A percentile compares a stretch with the other conserved stretches of the same genome.
Conservation (phyloP, 2,329 filamentous ascomycete species). For the Colletotrichum simmondsii region DNA sequence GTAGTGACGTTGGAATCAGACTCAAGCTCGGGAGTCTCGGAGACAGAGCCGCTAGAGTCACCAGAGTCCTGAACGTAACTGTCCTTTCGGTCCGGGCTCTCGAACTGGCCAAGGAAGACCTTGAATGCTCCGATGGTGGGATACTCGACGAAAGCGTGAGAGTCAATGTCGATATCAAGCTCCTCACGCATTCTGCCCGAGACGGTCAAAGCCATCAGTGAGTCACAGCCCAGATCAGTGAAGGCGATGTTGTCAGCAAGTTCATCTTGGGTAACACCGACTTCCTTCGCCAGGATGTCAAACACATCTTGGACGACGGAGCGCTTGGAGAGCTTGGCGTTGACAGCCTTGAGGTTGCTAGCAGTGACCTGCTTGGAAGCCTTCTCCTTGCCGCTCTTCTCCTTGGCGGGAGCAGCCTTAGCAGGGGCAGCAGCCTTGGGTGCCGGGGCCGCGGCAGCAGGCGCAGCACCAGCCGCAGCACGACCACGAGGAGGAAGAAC, state of each 20-base stretch:
- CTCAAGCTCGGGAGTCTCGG: constrained; percentile 56
- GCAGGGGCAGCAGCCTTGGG: constrained; percentile 46
- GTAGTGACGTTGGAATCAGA: constrained; percentile 64
- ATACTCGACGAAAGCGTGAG: constrained; percentile 64
- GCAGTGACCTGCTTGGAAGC: constrained; percentile 54
- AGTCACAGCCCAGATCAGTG: constrained; percentile 69
- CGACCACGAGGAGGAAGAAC: constrained; percentile 72
- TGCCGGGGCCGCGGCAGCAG: constrained; percentile 46
- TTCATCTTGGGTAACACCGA: constrained; percentile 65
- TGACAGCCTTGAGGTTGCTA: constrained; percentile 59
- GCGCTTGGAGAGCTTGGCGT: constrained; percentile 58
- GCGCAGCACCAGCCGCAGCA: constrained; percentile 47
- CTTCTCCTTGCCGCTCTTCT: constrained; percentile 52
- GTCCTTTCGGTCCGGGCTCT: constrained; percentile 40
- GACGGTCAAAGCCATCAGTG: constrained; percentile 70
- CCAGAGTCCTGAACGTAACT: constrained; percentile 44
- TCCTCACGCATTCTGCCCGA: constrained; percentile 68
- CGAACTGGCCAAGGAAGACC: constrained; percentile 50
- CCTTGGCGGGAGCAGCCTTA: constrained; percentile 44
- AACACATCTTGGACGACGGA: constrained; percentile 58
- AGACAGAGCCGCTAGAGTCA: constrained; percentile 53
- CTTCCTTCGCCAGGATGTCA: constrained; percentile 66
- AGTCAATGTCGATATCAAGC: constrained; percentile 64
- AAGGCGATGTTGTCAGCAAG: constrained; percentile 67
- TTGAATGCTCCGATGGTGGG: constrained; percentile 67